Evolutionary conservation across 164 flowering plant species (phyloP).

Genomic region (Nelumbo lutea): DNA sequence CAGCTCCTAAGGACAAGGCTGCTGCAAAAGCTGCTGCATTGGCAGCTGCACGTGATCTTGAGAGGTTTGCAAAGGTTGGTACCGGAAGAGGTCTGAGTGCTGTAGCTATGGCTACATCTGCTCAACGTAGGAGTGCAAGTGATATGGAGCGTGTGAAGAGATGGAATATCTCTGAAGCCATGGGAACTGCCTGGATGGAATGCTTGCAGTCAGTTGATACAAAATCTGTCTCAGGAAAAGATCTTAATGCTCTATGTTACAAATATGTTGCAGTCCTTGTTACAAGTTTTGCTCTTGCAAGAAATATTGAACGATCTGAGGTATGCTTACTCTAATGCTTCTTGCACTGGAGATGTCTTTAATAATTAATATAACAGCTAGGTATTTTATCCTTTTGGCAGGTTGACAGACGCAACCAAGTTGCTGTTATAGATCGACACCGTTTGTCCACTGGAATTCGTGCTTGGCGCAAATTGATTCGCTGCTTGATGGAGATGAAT

Average conservation of each 20-base stretch:
- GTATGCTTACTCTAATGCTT: constrained; percentile 28
- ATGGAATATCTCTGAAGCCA: constrained; percentile 94
- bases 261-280: constrained; percentile 94
- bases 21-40: constrained; percentile 98
- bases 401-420: constrained; percentile 90
- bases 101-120: constrained; percentile 99
- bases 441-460: constrained; percentile 54
- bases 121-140: constrained; percentile 73
- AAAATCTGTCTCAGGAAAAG: constrained; percentile 87
- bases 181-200: constrained; percentile 98
- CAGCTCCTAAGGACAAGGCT: constrained; percentile 82
- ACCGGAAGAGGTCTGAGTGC: constrained; percentile 99
- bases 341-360: neutral
- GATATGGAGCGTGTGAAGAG: constrained; percentile 84
- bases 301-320: constrained; percentile 94
- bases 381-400: constrained; percentile 25
- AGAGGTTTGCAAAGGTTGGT: constrained; percentile 95
- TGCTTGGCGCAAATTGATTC: constrained; percentile 92
- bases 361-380: neutral
- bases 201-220: constrained; percentile 88
- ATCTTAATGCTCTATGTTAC: constrained; percentile 76
- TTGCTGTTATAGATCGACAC: constrained; percentile 54
- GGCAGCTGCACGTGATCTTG: constrained; percentile 99
- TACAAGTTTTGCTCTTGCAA: constrained; percentile 94
- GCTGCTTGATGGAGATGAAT: constrained; percentile 66